These are phyloP conservation scores for Effrenium voratum DNA, from an alignment of 73 alveolate species.

Conservation along the genomic window DNA sequence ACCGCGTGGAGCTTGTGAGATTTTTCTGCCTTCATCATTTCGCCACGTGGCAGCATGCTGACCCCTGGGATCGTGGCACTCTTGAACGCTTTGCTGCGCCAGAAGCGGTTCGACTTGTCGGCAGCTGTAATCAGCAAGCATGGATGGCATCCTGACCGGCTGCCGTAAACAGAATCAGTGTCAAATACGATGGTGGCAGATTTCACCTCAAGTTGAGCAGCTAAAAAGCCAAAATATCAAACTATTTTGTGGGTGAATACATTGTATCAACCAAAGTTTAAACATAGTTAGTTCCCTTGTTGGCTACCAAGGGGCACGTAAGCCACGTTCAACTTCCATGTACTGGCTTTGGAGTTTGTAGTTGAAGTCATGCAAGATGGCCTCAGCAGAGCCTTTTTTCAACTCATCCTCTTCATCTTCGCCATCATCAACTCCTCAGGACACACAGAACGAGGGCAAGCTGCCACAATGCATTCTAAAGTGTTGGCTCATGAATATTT, in stretches of 20 bases:
- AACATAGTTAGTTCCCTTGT: no score
- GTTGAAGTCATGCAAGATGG: not conserved
- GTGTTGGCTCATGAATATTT: no score
- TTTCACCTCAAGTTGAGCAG: not conserved
- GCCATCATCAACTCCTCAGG: not conserved
- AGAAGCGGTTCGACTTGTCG: not conserved
- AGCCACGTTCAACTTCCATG: not conserved
- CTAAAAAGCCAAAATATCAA: not conserved
- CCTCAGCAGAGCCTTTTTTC: not conserved
- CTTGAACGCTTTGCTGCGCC: not conserved
- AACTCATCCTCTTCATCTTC: not conserved
- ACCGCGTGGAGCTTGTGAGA: not conserved
- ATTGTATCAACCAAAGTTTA: no score
- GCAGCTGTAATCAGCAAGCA: not conserved
- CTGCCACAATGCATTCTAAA: no score
- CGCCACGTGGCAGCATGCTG: not conserved
- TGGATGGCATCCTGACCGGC: not conserved
- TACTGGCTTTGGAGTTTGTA: not conserved
- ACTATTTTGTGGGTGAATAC: not conserved
- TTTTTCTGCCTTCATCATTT: conserved; percentile 3
- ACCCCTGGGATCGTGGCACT: not conserved
- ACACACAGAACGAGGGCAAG: no score
- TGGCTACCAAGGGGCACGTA: not conserved
- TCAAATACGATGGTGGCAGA: not conserved
- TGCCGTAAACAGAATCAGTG: not conserved